Evolutionary conservation across 371 early-diverging fungal species (phyloP), one percentile per base, ranked within the genome.

Genomic region (Haplosporangium sp.): DNA sequence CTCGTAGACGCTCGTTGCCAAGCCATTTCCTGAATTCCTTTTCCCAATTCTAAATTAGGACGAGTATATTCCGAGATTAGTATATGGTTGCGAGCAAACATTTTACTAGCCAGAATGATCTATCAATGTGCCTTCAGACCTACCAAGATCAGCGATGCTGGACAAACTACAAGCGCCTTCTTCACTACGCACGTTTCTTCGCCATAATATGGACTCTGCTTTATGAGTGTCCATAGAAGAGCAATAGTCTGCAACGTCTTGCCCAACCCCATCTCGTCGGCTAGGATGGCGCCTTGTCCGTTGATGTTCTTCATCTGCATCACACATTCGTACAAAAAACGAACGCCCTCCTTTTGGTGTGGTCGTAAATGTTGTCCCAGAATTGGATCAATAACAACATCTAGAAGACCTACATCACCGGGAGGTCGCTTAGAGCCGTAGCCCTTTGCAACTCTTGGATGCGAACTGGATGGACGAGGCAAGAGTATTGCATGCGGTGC

Each of bases 11-110:
- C 64, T 85, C 83, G 20, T 83, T 84, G 0, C 90, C 89, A 2
- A 91, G 83, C 91, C 91, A 91, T 55, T 89, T 90, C 36, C 83
- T 83, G 76, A 91, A 88, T 64, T 91, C 91, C 38, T 76, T 80
- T 66, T 86, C 70, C 91, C 91, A 91, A 58, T 89, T 89, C 80
- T 82, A 23, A 2, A 42, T 18, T 38, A 1, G 21, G n/a, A 47
- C 7, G 18, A 12, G 9, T 11, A 11, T 5, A 37, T 9, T 14
- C 10, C 5, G 11, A 11, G n/a, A 14, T 46, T 46, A 12, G 11
- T 46, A n/a, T n/a, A 46, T 5, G 1, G n/a, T 46, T n/a, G 16
- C 5, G 16, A 6, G 45, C 29, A 29, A 29, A 29, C 29, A 29
- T 29, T 29, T 29, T 29, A 18, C 20, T 43, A n/a, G 55, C 18